Conservation (phyloP, 2,329 filamentous ascomycete genomes). For the Aspergillus pseudotamarii region DNA sequence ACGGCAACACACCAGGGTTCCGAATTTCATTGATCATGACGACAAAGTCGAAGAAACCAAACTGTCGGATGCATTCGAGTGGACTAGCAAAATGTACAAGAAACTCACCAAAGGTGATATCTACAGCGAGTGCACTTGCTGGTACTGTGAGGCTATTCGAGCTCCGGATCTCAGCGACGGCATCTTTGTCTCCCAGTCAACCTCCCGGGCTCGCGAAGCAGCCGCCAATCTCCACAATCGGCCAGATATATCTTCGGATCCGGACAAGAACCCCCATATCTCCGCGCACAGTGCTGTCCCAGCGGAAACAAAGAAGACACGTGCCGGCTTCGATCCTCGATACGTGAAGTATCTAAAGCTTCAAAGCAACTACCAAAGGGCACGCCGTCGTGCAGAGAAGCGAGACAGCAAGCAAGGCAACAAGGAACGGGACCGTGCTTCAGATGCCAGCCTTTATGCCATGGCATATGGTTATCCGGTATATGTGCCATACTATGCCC, state of each 20-base stretch:
- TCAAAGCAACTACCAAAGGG: constrained; percentile 58
- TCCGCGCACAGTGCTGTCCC: constrained; percentile 71
- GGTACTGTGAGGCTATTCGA: constrained; percentile 71
- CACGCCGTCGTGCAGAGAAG: constrained; percentile 36
- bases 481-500: constrained; percentile 48
- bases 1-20: not conserved
- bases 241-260: constrained; percentile 48
- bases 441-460: constrained; percentile 26
- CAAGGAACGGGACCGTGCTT: constrained; percentile 19
- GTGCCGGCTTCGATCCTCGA: constrained; percentile 22
- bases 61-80: constrained; percentile 68
- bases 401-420: constrained; percentile 34
- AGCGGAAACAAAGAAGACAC: constrained; percentile 14
- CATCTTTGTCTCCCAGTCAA: constrained; percentile 42
- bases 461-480: constrained; percentile 52
- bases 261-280: constrained; percentile 67
- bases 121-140: constrained; percentile 49
- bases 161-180: constrained; percentile 56
- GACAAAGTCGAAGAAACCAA: constrained; percentile 75
- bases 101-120: constrained; percentile 63
- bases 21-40: constrained; percentile 75
- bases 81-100: constrained; percentile 72
- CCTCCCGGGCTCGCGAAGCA: constrained; percentile 55
- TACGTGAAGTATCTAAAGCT: constrained; percentile 45
- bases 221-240: constrained; percentile 51